phyloP scores from a whole-genome alignment of 1,284 basidiomycete species.

The Cutaneotrichosporon daszewskae region DNA sequence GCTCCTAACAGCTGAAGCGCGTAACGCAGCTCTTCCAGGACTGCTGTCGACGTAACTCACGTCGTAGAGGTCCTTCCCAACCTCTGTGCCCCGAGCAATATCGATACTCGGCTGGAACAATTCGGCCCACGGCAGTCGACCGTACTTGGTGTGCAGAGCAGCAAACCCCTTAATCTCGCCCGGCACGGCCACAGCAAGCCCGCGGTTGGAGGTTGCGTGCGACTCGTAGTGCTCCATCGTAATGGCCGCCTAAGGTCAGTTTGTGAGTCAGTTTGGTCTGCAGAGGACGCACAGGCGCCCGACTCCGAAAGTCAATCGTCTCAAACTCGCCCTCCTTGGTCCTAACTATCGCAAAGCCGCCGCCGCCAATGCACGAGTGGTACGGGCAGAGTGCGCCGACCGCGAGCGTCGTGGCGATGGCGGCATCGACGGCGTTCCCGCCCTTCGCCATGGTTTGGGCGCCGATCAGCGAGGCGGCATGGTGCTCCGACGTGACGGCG shows the following conservation, averaged over 20 bases:
- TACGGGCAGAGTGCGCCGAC: slow-evolving; percentile 53
- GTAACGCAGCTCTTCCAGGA: no score
- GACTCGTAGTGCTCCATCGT: slow-evolving; percentile 5
- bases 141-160: slow-evolving; percentile 27
- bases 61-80: slow-evolving; percentile 30
- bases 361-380: slow-evolving; percentile 47
- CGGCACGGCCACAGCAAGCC: slow-evolving; percentile 33
- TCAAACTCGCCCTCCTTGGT: slow-evolving; percentile 14
- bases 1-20: no score
- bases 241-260: neutral
- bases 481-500: slow-evolving; percentile 16
- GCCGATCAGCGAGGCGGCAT: slow-evolving; percentile 24
- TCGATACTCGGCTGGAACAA: slow-evolving; percentile 22
- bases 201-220: slow-evolving; percentile 10
- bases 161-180: slow-evolving; percentile 29
- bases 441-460: slow-evolving; percentile 21
- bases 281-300: slow-evolving; percentile 24
- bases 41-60: slow-evolving; percentile 17
- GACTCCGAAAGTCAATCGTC: slow-evolving; percentile 28
- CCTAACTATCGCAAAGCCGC: slow-evolving; percentile 32
- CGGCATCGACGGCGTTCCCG: slow-evolving; percentile 33
- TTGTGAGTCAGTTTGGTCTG: neutral
- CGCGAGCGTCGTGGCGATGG: slow-evolving; percentile 47
- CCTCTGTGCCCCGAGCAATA: slow-evolving; percentile 56
- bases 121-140: slow-evolving; percentile 22